Percentiles rank a stretch among this genome's conserved stretches.
These are phyloP conservation scores for Pyricularia pennisetigena DNA, from an alignment of 2,329 filamentous ascomycete species.

Conservation along the genomic window DNA sequence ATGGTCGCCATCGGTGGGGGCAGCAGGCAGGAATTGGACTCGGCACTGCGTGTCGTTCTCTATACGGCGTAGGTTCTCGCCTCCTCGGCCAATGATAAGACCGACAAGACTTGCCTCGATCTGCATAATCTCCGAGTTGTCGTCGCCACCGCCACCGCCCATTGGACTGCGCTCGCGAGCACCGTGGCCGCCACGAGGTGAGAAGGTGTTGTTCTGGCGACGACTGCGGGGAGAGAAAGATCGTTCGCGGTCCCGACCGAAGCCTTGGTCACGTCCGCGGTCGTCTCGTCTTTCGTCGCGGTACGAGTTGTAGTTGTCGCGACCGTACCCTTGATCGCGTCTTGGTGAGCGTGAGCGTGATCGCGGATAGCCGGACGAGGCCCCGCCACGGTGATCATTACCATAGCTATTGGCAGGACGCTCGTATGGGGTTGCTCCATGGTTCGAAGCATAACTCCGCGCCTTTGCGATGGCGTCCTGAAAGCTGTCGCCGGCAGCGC, in stretches of 20 bases:
- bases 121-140: conserved; percentile 71
- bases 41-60: conserved; percentile 74
- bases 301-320: conserved; percentile 74
- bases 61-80: conserved; percentile 79
- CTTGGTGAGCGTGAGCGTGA: conserved; percentile 60
- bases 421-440: conserved; percentile 58
- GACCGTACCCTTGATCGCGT: conserved; percentile 62
- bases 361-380: conserved; percentile 48
- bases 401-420: conserved; percentile 35
- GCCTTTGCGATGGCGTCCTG: conserved; percentile 79
- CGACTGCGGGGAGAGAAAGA: conserved; percentile 51
- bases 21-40: conserved; percentile 78
- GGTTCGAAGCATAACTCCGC: conserved; percentile 70
- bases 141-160: conserved; percentile 36
- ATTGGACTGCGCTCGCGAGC: conserved; percentile 49
- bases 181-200: conserved; percentile 41
- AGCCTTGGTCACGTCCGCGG: conserved; percentile 38
- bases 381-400: conserved; percentile 31
- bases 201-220: conserved; percentile 35
- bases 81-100: conserved; percentile 81
- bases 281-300: conserved; percentile 74
- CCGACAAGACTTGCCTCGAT: conserved; percentile 83
- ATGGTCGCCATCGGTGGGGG: conserved; percentile 59
- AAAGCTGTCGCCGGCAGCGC: conserved; percentile 72
- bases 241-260: conserved; percentile 44